Percentiles rank a stretch among this genome's conserved stretches.
Evolutionary conservation across 2,329 filamentous ascomycete genomes (phyloP).

Genomic region (Scytalidium sp.): DNA sequence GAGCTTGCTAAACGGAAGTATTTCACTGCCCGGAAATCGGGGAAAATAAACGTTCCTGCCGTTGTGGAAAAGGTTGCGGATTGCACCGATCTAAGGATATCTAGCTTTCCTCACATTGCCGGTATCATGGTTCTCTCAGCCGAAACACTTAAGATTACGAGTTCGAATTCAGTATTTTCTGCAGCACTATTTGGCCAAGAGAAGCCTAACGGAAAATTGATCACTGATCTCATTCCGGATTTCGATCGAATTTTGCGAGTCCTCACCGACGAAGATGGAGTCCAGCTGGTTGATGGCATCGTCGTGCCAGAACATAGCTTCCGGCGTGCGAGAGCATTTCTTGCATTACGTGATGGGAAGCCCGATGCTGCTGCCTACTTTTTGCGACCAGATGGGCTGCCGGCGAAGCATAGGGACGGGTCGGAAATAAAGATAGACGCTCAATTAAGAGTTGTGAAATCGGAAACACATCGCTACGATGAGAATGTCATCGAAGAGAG

Average conservation of each 20-base stretch:
- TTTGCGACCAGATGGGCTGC: slow-evolving; percentile 77
- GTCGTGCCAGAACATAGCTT: slow-evolving; percentile 97
- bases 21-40: slow-evolving; percentile 80
- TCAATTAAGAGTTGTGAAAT: slow-evolving; percentile 94
- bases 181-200: slow-evolving; percentile 88
- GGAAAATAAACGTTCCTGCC: slow-evolving; percentile 78
- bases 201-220: slow-evolving; percentile 74
- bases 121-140: slow-evolving; percentile 93
- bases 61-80: slow-evolving; percentile 72
- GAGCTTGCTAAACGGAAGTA: slow-evolving; percentile 69
- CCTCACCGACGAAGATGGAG: slow-evolving; percentile 81
- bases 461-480: slow-evolving; percentile 62
- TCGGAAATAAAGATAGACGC: slow-evolving; percentile 91
- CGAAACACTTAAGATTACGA: slow-evolving; percentile 73
- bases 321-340: slow-evolving; percentile 78
- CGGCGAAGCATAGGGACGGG: slow-evolving; percentile 85
- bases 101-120: slow-evolving; percentile 95
- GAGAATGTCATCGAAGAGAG: slow-evolving; percentile 64
- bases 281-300: slow-evolving; percentile 85
- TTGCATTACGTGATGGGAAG: slow-evolving; percentile 79
- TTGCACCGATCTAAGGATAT: slow-evolving; percentile 73
- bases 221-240: slow-evolving; percentile 78
- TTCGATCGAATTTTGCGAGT: slow-evolving; percentile 83
- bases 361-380: slow-evolving; percentile 78
- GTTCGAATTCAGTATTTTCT: slow-evolving; percentile 93